These are phyloP conservation scores for Blumeriella jaapii DNA, from an alignment of 2,329 filamentous ascomycete genomes.

Conservation along the genomic window DNA sequence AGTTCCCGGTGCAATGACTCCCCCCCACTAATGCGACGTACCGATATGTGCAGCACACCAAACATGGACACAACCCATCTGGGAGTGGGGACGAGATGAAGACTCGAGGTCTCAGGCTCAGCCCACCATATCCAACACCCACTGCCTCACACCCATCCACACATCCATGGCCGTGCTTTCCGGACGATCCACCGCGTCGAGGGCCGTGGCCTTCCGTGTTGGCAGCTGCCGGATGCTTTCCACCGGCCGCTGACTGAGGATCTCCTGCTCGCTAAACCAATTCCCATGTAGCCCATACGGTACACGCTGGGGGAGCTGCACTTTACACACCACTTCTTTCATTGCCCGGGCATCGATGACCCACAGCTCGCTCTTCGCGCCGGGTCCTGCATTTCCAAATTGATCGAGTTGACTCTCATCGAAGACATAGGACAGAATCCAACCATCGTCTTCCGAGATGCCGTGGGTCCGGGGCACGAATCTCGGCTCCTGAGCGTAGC, in stretches of 20 bases:
- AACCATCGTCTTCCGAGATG: constrained; percentile 51
- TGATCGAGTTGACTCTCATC: constrained; percentile 51
- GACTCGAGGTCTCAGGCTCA: constrained; percentile 9
- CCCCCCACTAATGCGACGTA: too few species aligned
- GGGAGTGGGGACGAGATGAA: too few species aligned
- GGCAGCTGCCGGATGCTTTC: constrained; percentile 18
- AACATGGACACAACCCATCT: too few species aligned
- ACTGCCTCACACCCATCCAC: constrained; percentile 9
- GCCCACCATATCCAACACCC: not conserved
- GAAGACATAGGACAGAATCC: constrained; percentile 57
- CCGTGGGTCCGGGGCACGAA: constrained; percentile 42
- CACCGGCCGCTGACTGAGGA: constrained; percentile 33
- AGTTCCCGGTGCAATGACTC: too few species aligned
- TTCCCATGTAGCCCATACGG: constrained; percentile 57
- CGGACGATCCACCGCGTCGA: not conserved
- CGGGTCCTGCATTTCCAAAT: constrained; percentile 25
- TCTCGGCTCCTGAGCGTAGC: constrained; percentile 55
- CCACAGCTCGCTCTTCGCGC: constrained; percentile 52
- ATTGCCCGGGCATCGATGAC: constrained; percentile 53
- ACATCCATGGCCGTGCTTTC: constrained; percentile 8
- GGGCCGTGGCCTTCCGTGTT: constrained; percentile 1
- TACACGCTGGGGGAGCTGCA: constrained; percentile 52
- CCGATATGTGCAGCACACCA: too few species aligned
- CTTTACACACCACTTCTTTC: constrained; percentile 44
- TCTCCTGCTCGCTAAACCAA: constrained; percentile 46